Percentiles rank a stretch among this genome's conserved stretches.
Evolutionary conservation across 164 flowering plant species (phyloP).

Genomic region (Akebia trifoliata): DNA sequence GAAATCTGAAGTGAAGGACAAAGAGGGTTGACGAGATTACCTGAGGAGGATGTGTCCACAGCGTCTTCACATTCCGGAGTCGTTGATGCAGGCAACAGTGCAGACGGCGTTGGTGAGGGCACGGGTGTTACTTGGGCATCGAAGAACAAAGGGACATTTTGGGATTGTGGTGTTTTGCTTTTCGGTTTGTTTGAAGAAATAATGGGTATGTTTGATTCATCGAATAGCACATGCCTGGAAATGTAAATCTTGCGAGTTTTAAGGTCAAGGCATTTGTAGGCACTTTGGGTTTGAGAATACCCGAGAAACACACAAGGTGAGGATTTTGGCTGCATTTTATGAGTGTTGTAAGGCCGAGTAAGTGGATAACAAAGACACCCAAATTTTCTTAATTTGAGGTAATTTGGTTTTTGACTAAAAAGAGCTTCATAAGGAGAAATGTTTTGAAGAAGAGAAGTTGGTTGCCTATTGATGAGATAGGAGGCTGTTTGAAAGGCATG

Average conservation of each 20-base stretch:
- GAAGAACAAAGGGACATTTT: too few species aligned
- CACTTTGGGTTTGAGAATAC: neutral
- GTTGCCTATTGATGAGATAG: neutral
- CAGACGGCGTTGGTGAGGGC: too few species aligned
- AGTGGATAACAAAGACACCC: neutral
- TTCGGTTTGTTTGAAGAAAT: too few species aligned
- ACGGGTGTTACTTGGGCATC: too few species aligned
- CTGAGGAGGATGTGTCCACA: too few species aligned
- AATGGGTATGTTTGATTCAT: too few species aligned
- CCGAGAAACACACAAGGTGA: neutral
- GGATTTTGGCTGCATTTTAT: neutral
- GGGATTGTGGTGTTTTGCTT: too few species aligned
- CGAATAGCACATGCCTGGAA: neutral
- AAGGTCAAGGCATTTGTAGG: neutral
- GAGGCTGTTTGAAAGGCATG: neutral
- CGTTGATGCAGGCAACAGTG: too few species aligned
- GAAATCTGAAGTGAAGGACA: too few species aligned
- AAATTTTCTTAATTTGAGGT: neutral
- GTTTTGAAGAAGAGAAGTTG: neutral
- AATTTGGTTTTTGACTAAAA: too few species aligned
- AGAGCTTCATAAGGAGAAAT: neutral
- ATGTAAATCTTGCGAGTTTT: neutral
- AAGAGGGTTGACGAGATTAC: too few species aligned
- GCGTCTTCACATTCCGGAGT: too few species aligned
- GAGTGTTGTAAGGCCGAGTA: neutral